A percentile compares a stretch with the other conserved stretches of the same genome.
These are phyloP conservation scores for Hydnomerulius pinastri DNA, from an alignment of 768 basidiomycete species.

Conservation along the genomic window DNA sequence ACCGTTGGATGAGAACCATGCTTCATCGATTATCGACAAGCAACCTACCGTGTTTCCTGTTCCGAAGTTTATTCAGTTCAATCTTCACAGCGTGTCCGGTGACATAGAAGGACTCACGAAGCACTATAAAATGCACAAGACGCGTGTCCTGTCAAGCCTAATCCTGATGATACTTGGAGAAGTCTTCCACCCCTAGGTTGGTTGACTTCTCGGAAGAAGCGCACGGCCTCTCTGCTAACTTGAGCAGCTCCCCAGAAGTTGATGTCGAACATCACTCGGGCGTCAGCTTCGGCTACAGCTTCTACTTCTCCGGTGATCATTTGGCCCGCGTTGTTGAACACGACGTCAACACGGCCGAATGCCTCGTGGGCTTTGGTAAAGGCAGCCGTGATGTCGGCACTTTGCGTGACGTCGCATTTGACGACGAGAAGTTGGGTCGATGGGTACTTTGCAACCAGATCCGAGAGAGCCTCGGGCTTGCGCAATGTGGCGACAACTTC, in stretches of 20 bases:
- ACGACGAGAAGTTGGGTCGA: slow-evolving; percentile 16
- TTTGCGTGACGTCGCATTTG: slow-evolving; percentile 28
- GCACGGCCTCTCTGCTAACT: slow-evolving; percentile 27
- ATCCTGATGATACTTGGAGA: slow-evolving; percentile 25
- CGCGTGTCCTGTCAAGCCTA: slow-evolving; percentile 13
- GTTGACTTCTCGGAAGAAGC: slow-evolving; percentile 33
- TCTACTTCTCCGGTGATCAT: slow-evolving; percentile 30
- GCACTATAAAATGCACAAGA: slow-evolving; percentile 17
- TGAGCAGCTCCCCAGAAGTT: slow-evolving; percentile 26
- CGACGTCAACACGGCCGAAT: slow-evolving; percentile 34
- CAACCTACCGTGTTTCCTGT: no score
- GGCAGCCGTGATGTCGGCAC: slow-evolving; percentile 19
- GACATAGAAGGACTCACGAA: slow-evolving; percentile 6
- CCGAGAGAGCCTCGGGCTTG: slow-evolving; percentile 24
- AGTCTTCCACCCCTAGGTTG: slow-evolving; percentile 29
- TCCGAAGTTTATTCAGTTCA: no score
- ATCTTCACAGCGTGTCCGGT: neutral
- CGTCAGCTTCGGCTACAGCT: slow-evolving; percentile 29
- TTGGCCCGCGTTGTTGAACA: slow-evolving; percentile 34
- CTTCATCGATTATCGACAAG: no score
- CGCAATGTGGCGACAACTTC: slow-evolving; percentile 42
- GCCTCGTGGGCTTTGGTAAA: slow-evolving; percentile 22
- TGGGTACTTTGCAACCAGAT: slow-evolving; percentile 18
- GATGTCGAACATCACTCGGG: slow-evolving; percentile 38
- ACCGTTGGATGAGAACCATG: no score